Conservation (phyloP, 495 filamentous ascomycete species). For the Poronia punctata region DNA sequence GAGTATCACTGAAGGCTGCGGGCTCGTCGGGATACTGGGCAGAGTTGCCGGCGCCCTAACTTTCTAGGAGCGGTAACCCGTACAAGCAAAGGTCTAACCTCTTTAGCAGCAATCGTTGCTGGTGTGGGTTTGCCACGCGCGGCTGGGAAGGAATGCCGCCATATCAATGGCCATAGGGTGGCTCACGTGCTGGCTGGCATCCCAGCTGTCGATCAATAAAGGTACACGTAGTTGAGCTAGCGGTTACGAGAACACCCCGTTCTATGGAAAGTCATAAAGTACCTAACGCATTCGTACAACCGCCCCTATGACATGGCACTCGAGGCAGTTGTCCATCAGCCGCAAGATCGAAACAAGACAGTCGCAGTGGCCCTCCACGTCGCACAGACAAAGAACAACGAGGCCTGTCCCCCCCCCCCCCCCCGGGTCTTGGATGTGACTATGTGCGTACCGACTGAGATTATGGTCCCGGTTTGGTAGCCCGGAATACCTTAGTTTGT, state of each 20-base stretch:
- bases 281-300: background rate
- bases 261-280: too few relatives aligned
- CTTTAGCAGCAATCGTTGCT: conserved; percentile 2
- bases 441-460: too few relatives aligned
- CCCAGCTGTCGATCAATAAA: conserved; percentile 4
- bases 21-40: background rate
- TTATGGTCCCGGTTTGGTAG: background rate
- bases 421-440: too few relatives aligned
- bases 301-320: background rate
- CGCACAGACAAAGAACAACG: too few relatives aligned
- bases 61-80: conserved; percentile 1
- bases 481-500: too few relatives aligned
- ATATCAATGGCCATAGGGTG: too few relatives aligned
- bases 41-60: conserved; percentile 3
- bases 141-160: too few relatives aligned
- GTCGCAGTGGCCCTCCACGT: background rate
- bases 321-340: conserved; percentile 1
- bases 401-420: too few relatives aligned
- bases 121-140: conserved; percentile 7
- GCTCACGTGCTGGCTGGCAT: too few relatives aligned
- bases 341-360: conserved; percentile 1
- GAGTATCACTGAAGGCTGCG: conserved; percentile 1
- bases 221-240: conserved; percentile 2
- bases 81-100: background rate
- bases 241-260: too few relatives aligned